Evolutionary conservation across 2,329 filamentous ascomycete genomes (phyloP).

Genomic region (Periconia sp.): DNA sequence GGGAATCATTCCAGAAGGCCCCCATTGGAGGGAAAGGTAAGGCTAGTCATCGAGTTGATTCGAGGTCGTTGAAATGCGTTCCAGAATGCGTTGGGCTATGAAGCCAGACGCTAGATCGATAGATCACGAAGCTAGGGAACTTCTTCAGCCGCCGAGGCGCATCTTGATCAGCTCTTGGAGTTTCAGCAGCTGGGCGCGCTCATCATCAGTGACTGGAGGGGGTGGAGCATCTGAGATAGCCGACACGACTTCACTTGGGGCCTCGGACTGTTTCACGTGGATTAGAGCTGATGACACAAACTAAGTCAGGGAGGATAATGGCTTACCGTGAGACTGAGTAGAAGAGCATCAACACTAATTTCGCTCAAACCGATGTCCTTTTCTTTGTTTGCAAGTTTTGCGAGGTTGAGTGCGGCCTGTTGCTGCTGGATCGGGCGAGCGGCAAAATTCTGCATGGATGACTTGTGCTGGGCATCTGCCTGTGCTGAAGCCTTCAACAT

Average conservation of each 20-base stretch:
- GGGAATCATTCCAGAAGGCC: too few species aligned
- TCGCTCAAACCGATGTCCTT: conserved; percentile 55
- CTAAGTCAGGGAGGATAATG: conserved; percentile 26
- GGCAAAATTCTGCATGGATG: conserved; percentile 34
- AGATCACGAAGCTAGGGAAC: background rate
- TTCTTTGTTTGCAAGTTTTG: conserved; percentile 61
- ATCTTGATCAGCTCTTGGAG: conserved; percentile 40
- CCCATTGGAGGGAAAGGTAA: too few species aligned
- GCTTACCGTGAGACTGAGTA: conserved; percentile 69
- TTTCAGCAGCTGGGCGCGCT: conserved; percentile 38
- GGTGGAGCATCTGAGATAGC: conserved; percentile 36
- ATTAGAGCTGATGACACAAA: conserved; percentile 44
- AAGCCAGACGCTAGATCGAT: background rate
- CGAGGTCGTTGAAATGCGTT: too few species aligned
- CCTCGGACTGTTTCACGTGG: conserved; percentile 47
- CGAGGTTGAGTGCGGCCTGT: conserved; percentile 70
- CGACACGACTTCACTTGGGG: conserved; percentile 41
- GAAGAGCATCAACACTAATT: conserved; percentile 57
- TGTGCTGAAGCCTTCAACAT: conserved; percentile 12
- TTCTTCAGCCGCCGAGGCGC: conserved; percentile 30
- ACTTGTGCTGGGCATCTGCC: conserved; percentile 27
- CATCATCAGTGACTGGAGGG: conserved; percentile 26
- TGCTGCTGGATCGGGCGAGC: conserved; percentile 61
- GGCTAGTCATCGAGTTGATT: too few species aligned
- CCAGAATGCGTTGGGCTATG: conserved; percentile 8